Base-by-base conservation (phyloP, 2,329 filamentous ascomycete genomes). In the Fusarium sp. region DNA sequence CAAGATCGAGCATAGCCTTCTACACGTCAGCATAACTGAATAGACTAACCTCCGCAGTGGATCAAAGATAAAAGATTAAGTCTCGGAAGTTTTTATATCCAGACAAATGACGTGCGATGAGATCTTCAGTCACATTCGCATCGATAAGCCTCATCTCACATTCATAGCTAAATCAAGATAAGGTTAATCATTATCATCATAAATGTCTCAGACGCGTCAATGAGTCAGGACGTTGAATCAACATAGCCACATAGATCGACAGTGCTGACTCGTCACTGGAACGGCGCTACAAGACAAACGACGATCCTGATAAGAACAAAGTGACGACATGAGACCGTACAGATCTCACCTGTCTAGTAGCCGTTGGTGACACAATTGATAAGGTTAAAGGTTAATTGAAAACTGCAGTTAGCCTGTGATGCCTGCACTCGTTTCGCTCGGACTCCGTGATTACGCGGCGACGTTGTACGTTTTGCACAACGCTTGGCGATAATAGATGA, bases 341-440 rank as follows among this genome's bases (percentile, higher is more conserved):
- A 20, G 31, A 9, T 36, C 18, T 66, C 56, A 51, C 47, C 46
- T 52, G 37, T 41, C 52, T 44, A 20, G 26, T 11, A 55, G 16
- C 57, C 36, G 53, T 67, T 63, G n/a, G 62, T 58, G 58, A 63
- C 36, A 63, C 57, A 53, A 41, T 59, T 55, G 68, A 71, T 70
- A 73, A 74, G 69, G 57, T 72, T 74, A 46, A 69, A 52, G 42
- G 57, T 72, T 70, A 68, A 58, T 53, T 38, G 26, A 9, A 41
- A 51, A 46, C 68, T 71, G 70, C 67, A 64, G 46, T 44, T 49
- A 69, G 64, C 67, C 67, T 69, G 37, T 40, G 38, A 23, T 51
- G 67, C 56, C 42, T 63, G 23, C 16, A 42, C 53, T 36, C 42
- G 54, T 66, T 16, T 20, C 16, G 44, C 31, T 58, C 54, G 52